These are phyloP conservation scores for Novymonas esmeraldas DNA, from an alignment of 208 protist species.

Conservation along the genomic window DNA sequence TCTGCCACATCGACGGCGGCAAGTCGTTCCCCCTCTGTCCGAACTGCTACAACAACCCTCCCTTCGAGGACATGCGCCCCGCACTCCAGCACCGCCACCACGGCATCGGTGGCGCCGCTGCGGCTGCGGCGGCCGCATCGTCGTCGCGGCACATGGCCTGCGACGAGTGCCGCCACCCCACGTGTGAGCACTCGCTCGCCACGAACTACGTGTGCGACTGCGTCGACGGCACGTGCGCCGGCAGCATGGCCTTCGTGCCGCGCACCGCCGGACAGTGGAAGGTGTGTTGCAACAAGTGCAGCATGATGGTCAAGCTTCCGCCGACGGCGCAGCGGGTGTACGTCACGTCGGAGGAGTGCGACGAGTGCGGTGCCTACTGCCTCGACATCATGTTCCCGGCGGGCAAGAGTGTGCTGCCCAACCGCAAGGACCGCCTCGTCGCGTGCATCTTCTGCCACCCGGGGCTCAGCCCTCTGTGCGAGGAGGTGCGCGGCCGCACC, in stretches of 20 bases:
- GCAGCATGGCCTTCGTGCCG: slow-evolving; percentile 89
- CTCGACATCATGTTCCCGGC: slow-evolving; percentile 83
- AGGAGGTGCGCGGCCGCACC: slow-evolving; percentile 73
- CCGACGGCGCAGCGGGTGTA: slow-evolving; percentile 81
- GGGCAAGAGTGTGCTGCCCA: slow-evolving; percentile 77
- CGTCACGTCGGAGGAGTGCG: slow-evolving; percentile 77
- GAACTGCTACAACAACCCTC: slow-evolving; percentile 95
- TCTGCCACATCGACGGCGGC: slow-evolving; percentile 89
- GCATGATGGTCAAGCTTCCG: slow-evolving; percentile 90
- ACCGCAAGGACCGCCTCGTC: slow-evolving; percentile 73
- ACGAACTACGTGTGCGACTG: slow-evolving; percentile 91
- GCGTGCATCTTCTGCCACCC: slow-evolving; percentile 83
- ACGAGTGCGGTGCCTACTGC: slow-evolving; percentile 74
- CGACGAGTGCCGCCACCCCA: slow-evolving; percentile 93
- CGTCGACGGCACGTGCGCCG: slow-evolving; percentile 67
- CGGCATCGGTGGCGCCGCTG: background rate
- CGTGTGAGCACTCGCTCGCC: slow-evolving; percentile 86
- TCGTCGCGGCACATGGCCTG: slow-evolving; percentile 76
- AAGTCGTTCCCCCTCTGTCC: slow-evolving; percentile 93
- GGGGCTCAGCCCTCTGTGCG: slow-evolving; percentile 54
- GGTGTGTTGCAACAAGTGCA: slow-evolving; percentile 87
- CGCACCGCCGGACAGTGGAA: slow-evolving; percentile 87
- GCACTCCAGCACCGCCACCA: background rate
- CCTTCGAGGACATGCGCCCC: slow-evolving; percentile 76
- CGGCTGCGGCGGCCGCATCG: background rate